Conservation (phyloP, 2,329 filamentous ascomycete genomes). For the Penicillium sp. region DNA sequence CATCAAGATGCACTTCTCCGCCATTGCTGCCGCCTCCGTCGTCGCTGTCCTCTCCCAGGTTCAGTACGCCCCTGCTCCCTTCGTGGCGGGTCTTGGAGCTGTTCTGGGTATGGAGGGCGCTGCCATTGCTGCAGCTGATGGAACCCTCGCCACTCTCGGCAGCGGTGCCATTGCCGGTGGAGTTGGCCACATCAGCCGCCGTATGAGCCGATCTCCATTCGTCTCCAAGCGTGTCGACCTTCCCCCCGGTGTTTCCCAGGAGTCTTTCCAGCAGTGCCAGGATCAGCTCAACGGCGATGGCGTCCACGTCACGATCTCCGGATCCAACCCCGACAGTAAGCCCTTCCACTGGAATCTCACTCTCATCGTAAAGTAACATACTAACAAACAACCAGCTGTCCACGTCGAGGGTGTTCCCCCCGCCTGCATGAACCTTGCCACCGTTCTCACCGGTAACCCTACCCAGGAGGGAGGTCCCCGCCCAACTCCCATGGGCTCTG, state of each 20-base stretch:
- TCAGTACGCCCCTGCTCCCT: slow-evolving; percentile 6
- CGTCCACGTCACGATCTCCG: neutral
- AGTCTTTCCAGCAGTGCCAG: slow-evolving; percentile 4
- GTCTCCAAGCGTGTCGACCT: neutral
- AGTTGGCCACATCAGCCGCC: neutral
- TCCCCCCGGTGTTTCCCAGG: slow-evolving; percentile 6
- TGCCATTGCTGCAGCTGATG: neutral
- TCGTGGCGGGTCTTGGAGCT: neutral
- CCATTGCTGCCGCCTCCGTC: neutral
- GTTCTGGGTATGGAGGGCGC: neutral
- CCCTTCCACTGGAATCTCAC: neutral
- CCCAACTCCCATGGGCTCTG: slow-evolving; percentile 4
- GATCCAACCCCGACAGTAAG: neutral
- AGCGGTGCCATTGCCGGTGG: slow-evolving; percentile 5
- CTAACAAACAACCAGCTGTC: neutral
- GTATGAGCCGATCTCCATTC: neutral
- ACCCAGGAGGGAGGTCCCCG: slow-evolving; percentile 6
- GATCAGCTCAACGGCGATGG: slow-evolving; percentile 2
- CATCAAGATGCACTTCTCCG: slow-evolving; percentile 1
- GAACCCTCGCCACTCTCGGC: slow-evolving; percentile 1
- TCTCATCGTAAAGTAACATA: neutral
- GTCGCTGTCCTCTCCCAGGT: slow-evolving; percentile 3
- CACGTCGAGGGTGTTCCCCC: slow-evolving; percentile 5
- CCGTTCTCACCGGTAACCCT: slow-evolving; percentile 3
- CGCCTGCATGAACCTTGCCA: slow-evolving; percentile 15